Conservation (phyloP, 2,329 filamentous ascomycete genomes). For the Pseudogymnoascus sp. region DNA sequence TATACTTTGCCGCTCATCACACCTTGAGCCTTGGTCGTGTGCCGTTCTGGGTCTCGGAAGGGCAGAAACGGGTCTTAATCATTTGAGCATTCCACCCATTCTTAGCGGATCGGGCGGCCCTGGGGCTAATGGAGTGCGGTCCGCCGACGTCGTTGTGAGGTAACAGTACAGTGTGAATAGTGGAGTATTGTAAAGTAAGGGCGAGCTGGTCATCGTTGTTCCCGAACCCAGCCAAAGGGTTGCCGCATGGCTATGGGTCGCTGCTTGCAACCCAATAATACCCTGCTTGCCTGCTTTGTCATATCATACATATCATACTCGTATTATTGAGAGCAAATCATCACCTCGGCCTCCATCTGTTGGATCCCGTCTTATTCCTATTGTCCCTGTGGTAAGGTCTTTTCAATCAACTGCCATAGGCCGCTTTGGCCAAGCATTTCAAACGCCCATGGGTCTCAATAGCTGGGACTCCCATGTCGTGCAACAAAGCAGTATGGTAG, state of each 20-base stretch:
- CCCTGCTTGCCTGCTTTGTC: neutral
- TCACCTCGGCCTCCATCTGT: neutral
- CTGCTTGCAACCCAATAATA: slow-evolving; percentile 3
- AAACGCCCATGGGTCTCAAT: neutral
- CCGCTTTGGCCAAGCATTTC: neutral
- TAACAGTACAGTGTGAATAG: neutral
- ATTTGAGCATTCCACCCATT: neutral
- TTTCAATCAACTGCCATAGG: neutral
- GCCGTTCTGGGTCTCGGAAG: neutral
- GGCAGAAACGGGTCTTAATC: neutral
- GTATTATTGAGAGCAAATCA: neutral
- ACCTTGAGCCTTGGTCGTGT: neutral
- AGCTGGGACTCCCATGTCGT: neutral
- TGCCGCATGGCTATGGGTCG: slow-evolving; percentile 1
- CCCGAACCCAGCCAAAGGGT: slow-evolving; percentile 5
- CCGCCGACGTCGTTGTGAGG: neutral
- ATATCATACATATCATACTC: slow-evolving; percentile 2
- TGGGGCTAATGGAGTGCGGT: neutral
- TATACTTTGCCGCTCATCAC: neutral
- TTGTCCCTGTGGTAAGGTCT: neutral
- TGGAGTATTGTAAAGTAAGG: neutral
- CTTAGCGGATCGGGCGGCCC: neutral
- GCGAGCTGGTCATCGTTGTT: slow-evolving; percentile 2
- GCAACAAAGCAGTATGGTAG: neutral
- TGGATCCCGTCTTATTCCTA: slow-evolving; percentile 1